Evolutionary conservation across 148 eudicot genomes (phyloP).

Genomic region (Rhododendron ovatum): DNA sequence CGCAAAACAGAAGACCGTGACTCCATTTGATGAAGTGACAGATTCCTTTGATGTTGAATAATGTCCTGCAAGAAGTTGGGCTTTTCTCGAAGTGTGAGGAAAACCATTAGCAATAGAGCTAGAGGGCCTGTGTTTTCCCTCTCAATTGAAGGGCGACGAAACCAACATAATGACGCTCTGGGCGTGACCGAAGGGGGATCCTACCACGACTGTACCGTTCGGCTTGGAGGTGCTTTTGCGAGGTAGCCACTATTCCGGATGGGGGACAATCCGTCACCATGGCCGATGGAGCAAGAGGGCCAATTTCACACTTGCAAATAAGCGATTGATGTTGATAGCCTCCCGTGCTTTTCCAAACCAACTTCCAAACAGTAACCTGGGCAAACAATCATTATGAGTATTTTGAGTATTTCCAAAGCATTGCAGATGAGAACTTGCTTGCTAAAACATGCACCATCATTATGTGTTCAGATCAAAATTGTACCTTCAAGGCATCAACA

Average conservation of each 20-base stretch:
- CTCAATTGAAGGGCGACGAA: not conserved
- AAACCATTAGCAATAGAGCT: not conserved
- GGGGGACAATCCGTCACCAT: not conserved
- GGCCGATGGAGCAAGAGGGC: not conserved
- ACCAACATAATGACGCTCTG: not conserved
- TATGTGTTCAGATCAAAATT: not conserved
- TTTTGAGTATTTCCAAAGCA: not conserved
- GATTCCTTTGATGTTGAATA: not conserved
- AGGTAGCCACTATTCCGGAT: not conserved
- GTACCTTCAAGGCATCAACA: not conserved
- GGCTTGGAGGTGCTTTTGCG: not conserved
- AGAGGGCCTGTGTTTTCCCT: not conserved
- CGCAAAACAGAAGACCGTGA: no score
- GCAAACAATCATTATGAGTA: not conserved
- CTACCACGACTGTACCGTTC: not conserved
- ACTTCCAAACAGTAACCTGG: not conserved
- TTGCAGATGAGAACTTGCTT: conserved; percentile 9
- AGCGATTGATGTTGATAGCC: not conserved
- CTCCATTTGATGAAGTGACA: not conserved
- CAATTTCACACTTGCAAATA: not conserved
- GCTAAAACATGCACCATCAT: conserved; percentile 7
- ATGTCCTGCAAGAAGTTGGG: not conserved
- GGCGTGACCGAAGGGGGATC: not conserved
- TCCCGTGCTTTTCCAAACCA: not conserved
- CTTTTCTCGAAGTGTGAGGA: no score